Base-by-base conservation (phyloP, 257 asterid genomes). In the Parsonsia alboflavescens region DNA sequence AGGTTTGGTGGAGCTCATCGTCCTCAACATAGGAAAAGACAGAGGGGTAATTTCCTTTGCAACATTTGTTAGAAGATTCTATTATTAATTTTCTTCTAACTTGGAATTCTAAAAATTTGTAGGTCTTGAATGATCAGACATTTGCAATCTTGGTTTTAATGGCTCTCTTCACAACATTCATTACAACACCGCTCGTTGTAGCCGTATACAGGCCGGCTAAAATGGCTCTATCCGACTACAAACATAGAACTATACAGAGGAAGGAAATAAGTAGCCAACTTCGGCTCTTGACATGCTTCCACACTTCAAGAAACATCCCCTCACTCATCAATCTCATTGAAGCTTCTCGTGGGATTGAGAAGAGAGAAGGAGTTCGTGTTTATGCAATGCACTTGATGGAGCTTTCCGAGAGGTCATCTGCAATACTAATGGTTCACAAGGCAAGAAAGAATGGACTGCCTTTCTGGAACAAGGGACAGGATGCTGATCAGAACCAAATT, bases 301-400 rank as follows among this genome's bases (percentile, higher is more conserved):
- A 80, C 54, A 76, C 77, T 66, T 46, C 81, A 57, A 78, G 76
- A 75, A 83, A 70, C 64, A 74, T 83, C 17, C 87, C 87, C 6
- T 64, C 87, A 0, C 57, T 83, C 46, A 83, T 87, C 52, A 85
- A 84, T 65, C 91, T 87, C 82, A 83, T 87, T 77, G 91, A 87
- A 76, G 85, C 84, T 54, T 81, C 91, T 7, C 86, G 91, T 0
- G 91, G 91, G 6, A 82, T 77, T 0, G 85, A 56, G 44, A 84
- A 81, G 16, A 62, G 70, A 42, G 84, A 64, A 22, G 84, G 87
- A 1, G 86, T 86, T 19, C 85, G 79, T 11, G 90, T 86, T 61
- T 87, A 87, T 3, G 89, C 88, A 4, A 85, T 85, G 89, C 91
- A 87, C 71, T 81, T 85, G 22, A 83, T 83, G 89, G 91, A 84